Base-by-base conservation (phyloP, 306 rosid genomes). In the Dicorynia guianensis region DNA sequence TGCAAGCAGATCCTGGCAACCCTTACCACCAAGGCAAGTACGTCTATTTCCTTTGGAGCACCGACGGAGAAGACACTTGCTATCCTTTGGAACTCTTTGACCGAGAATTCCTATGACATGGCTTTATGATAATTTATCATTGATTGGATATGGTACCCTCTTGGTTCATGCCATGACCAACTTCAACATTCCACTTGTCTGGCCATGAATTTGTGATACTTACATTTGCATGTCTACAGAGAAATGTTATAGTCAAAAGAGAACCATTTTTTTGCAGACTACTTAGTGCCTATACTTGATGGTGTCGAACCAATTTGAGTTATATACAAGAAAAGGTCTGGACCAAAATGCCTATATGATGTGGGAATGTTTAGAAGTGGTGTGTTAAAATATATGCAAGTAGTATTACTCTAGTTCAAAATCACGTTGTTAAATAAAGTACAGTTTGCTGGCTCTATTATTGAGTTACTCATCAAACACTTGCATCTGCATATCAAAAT, bases 21-120 rank as follows among this genome's bases (percentile, higher is more conserved):
- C 47, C 87, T 46, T 79, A 65, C 30, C 67, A 84, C 56, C 72
- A 85, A 68, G 86, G 96, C 36, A 91, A 80, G 65, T 93, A 85
- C 13, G 93, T 94, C 55, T 67, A 74, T 79, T 93, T 93, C 74
- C 84, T 88, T 15, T 93, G 97, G 98, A 84, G 49, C 72, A 81
- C 85, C 0, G 89, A 89, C 52, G 97, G 88, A 20, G 85, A 83
- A 18, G 93, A 85, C 19, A 82, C 85, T 67, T 79, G 86, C 79
- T 80, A 80, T 53, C 86, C 96, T 44, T 30, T 70, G 15, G 74
- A 75, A 64, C 74, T 71, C 67, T 55, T 69, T 5, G 85, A 72
- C 75, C 76, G 72, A 65, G 18, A 60, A 53, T 75, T 68, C 60
- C 52, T 80, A 72, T 78, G 71, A 80, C 55, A 25, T 1, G 25